Percentiles rank a stretch among this genome's conserved stretches.
Conservation (phyloP, 2,329 filamentous ascomycete species). For the Colletotrichum filicis region DNA sequence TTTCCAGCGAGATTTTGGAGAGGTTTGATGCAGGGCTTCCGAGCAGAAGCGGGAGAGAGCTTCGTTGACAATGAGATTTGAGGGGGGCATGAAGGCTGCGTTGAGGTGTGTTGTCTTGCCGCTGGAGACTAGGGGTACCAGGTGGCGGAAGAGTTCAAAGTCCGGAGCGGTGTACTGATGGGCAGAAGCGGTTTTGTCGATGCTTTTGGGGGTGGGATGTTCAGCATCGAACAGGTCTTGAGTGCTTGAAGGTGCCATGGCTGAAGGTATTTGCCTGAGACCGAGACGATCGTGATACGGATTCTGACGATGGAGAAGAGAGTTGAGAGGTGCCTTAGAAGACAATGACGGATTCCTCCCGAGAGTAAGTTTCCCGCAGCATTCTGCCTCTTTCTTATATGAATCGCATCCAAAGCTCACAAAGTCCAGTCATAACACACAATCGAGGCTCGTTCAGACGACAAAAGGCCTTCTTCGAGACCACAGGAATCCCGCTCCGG, state of each 20-base stretch:
- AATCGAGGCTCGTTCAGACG: too few relatives aligned
- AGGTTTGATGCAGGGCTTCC: constrained; percentile 38
- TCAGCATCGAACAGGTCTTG: constrained; percentile 1
- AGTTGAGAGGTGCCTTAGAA: not conserved
- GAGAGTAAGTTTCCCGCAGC: too few relatives aligned
- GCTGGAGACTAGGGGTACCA: constrained; percentile 37
- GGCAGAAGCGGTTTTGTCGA: not conserved
- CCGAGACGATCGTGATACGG: too few relatives aligned
- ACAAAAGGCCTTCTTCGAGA: not conserved
- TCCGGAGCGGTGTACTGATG: not conserved
- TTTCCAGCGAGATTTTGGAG: constrained; percentile 37
- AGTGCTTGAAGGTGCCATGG: constrained; percentile 13
- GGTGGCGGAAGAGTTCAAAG: constrained; percentile 36
- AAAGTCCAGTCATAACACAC: too few relatives aligned
- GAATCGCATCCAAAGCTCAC: too few relatives aligned
- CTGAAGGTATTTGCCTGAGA: too few relatives aligned
- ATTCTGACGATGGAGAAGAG: not conserved
- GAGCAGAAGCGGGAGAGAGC: constrained; percentile 41
- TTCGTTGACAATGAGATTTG: constrained; percentile 45
- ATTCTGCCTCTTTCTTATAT: too few relatives aligned
- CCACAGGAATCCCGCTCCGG: not conserved
- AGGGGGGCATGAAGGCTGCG: constrained; percentile 43
- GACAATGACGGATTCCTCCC: not conserved
- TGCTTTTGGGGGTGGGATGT: not conserved
- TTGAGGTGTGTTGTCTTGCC: constrained; percentile 42